Evolutionary conservation across 352 stramenopile species (phyloP), one percentile per base, ranked within the genome.

Genomic region (Pythium dissotocum): DNA sequence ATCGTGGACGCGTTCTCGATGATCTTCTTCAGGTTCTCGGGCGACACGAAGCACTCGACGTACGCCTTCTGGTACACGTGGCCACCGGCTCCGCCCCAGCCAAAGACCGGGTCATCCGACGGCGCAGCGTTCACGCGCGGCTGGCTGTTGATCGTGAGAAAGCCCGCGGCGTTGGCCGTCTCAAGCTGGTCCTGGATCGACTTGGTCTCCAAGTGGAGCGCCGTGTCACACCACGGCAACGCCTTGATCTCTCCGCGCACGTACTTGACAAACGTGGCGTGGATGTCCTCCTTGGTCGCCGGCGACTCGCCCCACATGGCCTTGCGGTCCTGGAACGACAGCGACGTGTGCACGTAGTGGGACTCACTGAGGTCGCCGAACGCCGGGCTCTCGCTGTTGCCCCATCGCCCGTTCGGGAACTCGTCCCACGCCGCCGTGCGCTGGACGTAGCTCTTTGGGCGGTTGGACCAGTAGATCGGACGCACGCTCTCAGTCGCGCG

Each of bases 51-150:
- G 77, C 95, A 99, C 83, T 99, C 97, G 64, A 99, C 92, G 79
- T 99, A 99, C 26, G 96, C 97, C 82, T 99, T 99, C 79, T 99
- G 97, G 82, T 99, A 99, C 42, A 99, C 97, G 53, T 88, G 90
- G 36, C 97, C 97, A 59, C 95, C 96, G 28, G 80, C 75, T 12
- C 97, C 97, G 66, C 97, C 97, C 97, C 97, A 99, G 38, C 97
- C 97, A 84, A 99, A 99, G 54, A 94, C 78, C 28, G 83, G 79
- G 64, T 99, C 88, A 52, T 95, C 87, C 30, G 91, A 98, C 8
- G 85, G 74, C 36, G 79, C 93, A 6, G 88, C 97, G 76, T 99
- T 99, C 59, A 97, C 88, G 46, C 81, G 76, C 60, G 83, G 86
- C 74, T 97, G 92, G 61, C 90, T 98, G 69, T 99, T 99, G 57